Base-by-base conservation (phyloP, 2,329 filamentous ascomycete species). In the Pseudonectria buxi region DNA sequence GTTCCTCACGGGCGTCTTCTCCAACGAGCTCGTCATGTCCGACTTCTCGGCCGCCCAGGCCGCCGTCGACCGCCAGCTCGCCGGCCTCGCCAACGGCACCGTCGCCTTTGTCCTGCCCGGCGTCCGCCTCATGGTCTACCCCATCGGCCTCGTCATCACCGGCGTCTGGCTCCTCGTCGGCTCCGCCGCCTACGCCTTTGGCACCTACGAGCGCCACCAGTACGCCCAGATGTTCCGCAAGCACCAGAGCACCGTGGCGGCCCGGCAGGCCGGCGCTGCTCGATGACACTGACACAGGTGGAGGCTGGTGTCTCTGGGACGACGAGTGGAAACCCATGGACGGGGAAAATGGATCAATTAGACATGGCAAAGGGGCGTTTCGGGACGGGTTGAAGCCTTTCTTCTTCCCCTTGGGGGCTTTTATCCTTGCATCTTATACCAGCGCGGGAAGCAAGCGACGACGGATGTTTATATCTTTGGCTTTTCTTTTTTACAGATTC, bases 1-100 rank as follows among this genome's bases (percentile, higher is more conserved):
- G 6, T 88, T 87, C 48, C 72, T 86, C 26, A 74, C 73, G 11
- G 83, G 83, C 33, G 72, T 83, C 49, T 87, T 87, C 59, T 74
- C 81, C 35, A 61, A 71, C 32, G 64, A 73, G 36, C 63, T 74
- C 11, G 57, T 76, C 51, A 58, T 71, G 50, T 78, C 74, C 39
- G 61, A 67, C 33, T 64, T 71, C 26, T 56, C 62, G 29, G 47
- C 62, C 32, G 75, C 75, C 15, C 61, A 69, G 41, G 57, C 66
- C 13, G 69, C 71, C 24, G 72, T 77, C 13, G 59, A 72, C 39
- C 56, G 66, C 4, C 62, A 71, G 14, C 56, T 70, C 1, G 58
- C 53, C 1, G 60, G 56, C 4, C 59, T 78, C 15, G 50, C 51
- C 32, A 72, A 74, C 49, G 68, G 69, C 44, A 72, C 69, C 11